Conservation (phyloP, 1,139 yeast species). For the Yamadazyma epiphylla region DNA sequence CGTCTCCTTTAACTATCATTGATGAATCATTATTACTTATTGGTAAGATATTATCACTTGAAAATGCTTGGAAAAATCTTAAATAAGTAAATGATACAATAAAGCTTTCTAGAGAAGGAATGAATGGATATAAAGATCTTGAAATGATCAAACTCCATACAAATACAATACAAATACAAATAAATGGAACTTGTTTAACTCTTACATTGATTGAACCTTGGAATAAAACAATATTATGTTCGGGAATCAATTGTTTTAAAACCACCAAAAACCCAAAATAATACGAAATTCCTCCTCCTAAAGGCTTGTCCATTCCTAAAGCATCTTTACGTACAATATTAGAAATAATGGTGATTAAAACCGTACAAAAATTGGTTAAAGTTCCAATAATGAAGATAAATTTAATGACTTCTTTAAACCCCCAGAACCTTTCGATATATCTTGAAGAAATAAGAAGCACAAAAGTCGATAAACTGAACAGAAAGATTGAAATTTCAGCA, state of each 20-base stretch:
- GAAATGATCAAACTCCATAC: conserved; percentile 39
- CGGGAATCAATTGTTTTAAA: conserved; percentile 85
- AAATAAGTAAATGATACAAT: conserved; percentile 69
- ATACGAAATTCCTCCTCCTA: conserved; percentile 73
- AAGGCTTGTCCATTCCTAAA: conserved; percentile 40
- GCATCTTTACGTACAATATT: conserved; percentile 36
- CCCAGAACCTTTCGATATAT: conserved; percentile 55
- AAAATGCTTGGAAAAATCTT: conserved; percentile 62
- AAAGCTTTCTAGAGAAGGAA: conserved; percentile 71
- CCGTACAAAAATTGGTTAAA: conserved; percentile 55
- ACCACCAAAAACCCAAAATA: conserved; percentile 79
- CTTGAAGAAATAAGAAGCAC: conserved; percentile 51
- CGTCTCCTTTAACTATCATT: conserved; percentile 64
- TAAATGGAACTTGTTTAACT: conserved; percentile 70
- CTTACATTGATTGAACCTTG: conserved; percentile 62
- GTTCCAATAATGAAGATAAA: conserved; percentile 58
- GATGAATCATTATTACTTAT: conserved; percentile 23
- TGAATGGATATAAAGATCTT: conserved; percentile 46
- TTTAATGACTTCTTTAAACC: conserved; percentile 54
- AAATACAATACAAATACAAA: conserved; percentile 44
- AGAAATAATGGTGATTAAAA: conserved; percentile 34
- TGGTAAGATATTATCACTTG: conserved; percentile 37
- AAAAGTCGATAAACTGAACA: conserved; percentile 45
- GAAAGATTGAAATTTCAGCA: conserved; percentile 58
- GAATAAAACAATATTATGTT: conserved; percentile 71